Percentiles rank a stretch among this genome's conserved stretches.
Evolutionary conservation across 306 rosid species (phyloP).

Genomic region (Quercus dentata): DNA sequence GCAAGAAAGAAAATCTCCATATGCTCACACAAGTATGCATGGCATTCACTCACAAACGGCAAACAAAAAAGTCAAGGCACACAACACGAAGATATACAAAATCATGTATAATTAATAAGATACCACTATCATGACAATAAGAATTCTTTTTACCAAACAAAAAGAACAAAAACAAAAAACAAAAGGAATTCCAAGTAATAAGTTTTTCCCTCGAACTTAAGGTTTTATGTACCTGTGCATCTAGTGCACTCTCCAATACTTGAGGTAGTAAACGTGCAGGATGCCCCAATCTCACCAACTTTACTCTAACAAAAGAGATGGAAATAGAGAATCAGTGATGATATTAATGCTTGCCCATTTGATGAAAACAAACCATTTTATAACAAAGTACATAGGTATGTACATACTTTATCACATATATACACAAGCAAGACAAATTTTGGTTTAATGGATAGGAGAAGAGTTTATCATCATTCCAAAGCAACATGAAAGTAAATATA

Average conservation of each 20-base stretch:
- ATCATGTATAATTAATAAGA: neutral
- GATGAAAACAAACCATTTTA: slow-evolving; percentile 11
- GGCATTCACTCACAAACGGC: neutral
- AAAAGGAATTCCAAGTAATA: neutral
- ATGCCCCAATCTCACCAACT: slow-evolving; percentile 96
- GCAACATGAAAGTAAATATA: too few species aligned
- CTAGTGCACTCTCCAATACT: slow-evolving; percentile 95
- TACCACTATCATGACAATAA: neutral
- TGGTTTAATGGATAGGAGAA: too few species aligned
- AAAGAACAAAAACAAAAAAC: too few species aligned
- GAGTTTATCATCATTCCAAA: too few species aligned
- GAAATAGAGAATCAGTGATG: slow-evolving; percentile 16
- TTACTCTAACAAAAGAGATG: slow-evolving; percentile 53
- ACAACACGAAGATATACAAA: neutral
- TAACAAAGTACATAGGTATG: neutral
- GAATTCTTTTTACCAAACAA: neutral
- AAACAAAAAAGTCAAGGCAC: slow-evolving; percentile 4
- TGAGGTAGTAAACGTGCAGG: slow-evolving; percentile 99
- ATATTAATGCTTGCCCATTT: slow-evolving; percentile 9
- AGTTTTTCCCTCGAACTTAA: neutral
- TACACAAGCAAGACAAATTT: too few species aligned
- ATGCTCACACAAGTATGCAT: neutral
- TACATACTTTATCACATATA: too few species aligned
- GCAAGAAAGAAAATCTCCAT: neutral
- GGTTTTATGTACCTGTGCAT: slow-evolving; percentile 69